Conservation (phyloP, 2,329 filamentous ascomycete species). For the Hawksworthiomyces lignivorus region DNA sequence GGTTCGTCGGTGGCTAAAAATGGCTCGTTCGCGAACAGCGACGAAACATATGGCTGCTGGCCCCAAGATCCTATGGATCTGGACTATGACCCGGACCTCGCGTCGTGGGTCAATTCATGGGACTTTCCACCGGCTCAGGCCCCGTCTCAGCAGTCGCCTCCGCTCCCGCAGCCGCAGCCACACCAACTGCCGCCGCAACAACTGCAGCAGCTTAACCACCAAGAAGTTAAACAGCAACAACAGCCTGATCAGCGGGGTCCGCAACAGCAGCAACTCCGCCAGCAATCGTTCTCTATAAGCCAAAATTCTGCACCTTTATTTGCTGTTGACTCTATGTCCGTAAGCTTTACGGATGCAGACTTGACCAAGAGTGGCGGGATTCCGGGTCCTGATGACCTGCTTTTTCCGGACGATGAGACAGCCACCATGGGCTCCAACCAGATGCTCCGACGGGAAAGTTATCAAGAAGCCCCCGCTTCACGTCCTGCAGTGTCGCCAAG, state of each 20-base stretch:
- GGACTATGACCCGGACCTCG: constrained; percentile 20
- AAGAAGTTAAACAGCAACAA: background rate
- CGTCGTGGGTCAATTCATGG: constrained; percentile 17
- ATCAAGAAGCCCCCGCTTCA: background rate
- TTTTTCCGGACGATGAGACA: constrained; percentile 17
- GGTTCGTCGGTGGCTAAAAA: too few relatives aligned
- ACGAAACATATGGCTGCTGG: constrained; percentile 11
- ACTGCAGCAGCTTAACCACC: constrained; percentile 1
- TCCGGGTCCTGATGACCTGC: constrained; percentile 12
- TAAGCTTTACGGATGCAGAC: background rate
- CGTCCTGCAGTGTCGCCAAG: background rate
- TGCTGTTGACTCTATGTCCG: background rate
- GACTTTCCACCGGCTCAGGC: constrained; percentile 1
- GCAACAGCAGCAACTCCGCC: constrained; percentile 6
- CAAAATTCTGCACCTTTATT: background rate
- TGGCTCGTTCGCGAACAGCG: too few relatives aligned
- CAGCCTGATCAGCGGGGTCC: background rate
- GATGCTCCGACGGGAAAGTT: background rate
- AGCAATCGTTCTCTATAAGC: background rate
- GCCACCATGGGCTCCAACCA: constrained; percentile 5
- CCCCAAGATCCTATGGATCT: constrained; percentile 21
- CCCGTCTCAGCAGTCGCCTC: constrained; percentile 1
- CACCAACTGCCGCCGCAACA: background rate
- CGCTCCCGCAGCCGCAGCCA: constrained; percentile 1
- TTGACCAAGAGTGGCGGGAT: background rate